These are phyloP conservation scores for Acrodontium crateriforme DNA, from an alignment of 2,329 filamentous ascomycete species.

Conservation along the genomic window DNA sequence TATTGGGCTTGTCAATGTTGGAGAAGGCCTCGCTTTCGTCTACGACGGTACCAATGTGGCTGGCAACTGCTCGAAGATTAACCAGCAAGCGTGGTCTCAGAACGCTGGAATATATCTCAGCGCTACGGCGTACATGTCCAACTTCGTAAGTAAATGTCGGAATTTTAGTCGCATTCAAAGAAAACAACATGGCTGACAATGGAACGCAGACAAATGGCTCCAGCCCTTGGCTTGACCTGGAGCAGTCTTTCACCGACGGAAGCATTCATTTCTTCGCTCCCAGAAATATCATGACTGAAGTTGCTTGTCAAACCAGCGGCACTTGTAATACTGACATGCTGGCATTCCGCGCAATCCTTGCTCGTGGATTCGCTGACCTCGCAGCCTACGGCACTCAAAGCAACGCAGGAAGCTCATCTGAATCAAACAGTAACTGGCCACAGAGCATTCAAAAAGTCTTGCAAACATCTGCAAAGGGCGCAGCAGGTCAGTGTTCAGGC, in stretches of 20 bases:
- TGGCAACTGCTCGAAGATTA: conserved; percentile 39
- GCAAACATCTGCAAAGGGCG: conserved; percentile 35
- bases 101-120: conserved; percentile 52
- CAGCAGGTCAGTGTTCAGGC: conserved; percentile 40
- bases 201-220: too few relatives aligned
- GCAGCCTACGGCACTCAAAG: conserved; percentile 26
- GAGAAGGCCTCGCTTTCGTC: too few relatives aligned
- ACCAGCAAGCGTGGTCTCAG: conserved; percentile 48
- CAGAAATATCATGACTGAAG: conserved; percentile 48
- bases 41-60: conserved; percentile 46
- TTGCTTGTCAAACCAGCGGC: conserved; percentile 46
- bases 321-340: conserved; percentile 59
- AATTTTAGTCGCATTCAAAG: too few relatives aligned
- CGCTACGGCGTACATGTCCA: conserved; percentile 50
- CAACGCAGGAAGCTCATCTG: conserved; percentile 11
- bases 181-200: too few relatives aligned
- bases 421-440: conserved; percentile 1
- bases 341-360: conserved; percentile 58
- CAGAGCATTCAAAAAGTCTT: conserved; percentile 8
- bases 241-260: conserved; percentile 37
- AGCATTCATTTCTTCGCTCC: too few relatives aligned
- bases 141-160: conserved; percentile 25
- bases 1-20: conserved; percentile 43
- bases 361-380: conserved; percentile 18
- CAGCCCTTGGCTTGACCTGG: too few relatives aligned